These are phyloP conservation scores for Leishmania tropica DNA, from an alignment of 208 protist genomes.

Conservation along the genomic window DNA sequence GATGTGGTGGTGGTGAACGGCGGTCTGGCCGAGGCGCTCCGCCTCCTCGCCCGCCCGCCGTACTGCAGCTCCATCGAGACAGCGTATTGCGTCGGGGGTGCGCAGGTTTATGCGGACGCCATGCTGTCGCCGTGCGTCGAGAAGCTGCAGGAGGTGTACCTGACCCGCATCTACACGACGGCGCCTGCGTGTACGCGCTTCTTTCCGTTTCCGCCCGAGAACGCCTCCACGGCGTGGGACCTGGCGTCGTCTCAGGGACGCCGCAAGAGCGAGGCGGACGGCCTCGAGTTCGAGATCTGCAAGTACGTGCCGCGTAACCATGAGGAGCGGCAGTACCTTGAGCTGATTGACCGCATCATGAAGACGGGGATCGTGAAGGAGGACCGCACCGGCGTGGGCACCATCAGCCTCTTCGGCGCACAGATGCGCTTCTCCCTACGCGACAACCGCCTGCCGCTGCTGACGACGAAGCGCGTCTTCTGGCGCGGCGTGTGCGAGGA, in stretches of 20 bases:
- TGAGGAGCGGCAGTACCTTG: conserved; percentile 94
- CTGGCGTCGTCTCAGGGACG: conserved; percentile 41
- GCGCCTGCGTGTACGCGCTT: conserved; percentile 55
- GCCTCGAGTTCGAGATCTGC: conserved; percentile 58
- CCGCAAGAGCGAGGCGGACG: conserved; percentile 30
- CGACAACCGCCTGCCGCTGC: conserved; percentile 93
- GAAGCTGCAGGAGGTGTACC: conserved; percentile 66
- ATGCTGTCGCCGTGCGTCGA: conserved; percentile 61
- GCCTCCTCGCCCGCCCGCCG: conserved; percentile 51
- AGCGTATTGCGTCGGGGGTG: conserved; percentile 95
- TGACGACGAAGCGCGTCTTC: conserved; percentile 99
- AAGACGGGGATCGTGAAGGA: conserved; percentile 69
- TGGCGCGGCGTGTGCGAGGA: conserved; percentile 98
- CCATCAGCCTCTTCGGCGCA: conserved; percentile 95
- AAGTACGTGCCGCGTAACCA: conserved; percentile 82
- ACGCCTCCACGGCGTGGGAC: conserved; percentile 35
- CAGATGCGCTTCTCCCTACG: conserved; percentile 97
- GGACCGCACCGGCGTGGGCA: conserved; percentile 97
- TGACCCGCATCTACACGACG: conserved; percentile 60
- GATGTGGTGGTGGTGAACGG: conserved; percentile 62
- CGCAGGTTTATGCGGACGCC: conserved; percentile 82
- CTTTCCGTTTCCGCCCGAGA: conserved; percentile 60
- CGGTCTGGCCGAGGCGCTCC: conserved; percentile 58
- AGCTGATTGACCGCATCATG: conserved; percentile 87
- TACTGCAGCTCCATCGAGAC: conserved; percentile 73